Evolutionary conservation across 371 early-diverging fungal species (phyloP).

Genomic region (Mortierella sp.): DNA sequence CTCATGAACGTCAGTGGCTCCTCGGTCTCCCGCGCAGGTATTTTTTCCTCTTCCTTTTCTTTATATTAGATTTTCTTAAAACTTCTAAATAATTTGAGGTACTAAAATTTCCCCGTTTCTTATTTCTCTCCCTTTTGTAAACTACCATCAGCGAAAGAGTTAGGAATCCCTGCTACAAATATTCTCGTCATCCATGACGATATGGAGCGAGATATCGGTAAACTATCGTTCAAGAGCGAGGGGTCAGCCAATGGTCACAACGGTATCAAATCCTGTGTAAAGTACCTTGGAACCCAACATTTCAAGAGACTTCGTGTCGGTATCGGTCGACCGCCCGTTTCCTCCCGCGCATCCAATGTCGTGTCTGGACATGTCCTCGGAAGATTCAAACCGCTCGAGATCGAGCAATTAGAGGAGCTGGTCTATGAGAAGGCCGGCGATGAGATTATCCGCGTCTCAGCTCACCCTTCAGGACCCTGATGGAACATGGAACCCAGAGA

Average conservation of each 20-base stretch:
- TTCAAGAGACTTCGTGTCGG: slow-evolving; percentile 75
- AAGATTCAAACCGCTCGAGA: slow-evolving; percentile 62
- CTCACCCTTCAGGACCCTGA: background rate
- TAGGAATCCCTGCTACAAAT: slow-evolving; percentile 51
- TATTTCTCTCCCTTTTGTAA: background rate
- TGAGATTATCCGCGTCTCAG: slow-evolving; percentile 29
- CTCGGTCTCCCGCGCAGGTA: slow-evolving; percentile 76
- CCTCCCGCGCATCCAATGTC: slow-evolving; percentile 55
- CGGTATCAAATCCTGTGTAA: slow-evolving; percentile 76
- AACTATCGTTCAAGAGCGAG: slow-evolving; percentile 65
- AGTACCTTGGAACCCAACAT: slow-evolving; percentile 61
- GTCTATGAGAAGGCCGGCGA: slow-evolving; percentile 37
- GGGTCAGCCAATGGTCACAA: slow-evolving; percentile 82
- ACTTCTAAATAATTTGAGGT: no score
- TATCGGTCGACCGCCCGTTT: slow-evolving; percentile 69
- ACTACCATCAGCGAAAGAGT: slow-evolving; percentile 55
- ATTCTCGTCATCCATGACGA: slow-evolving; percentile 84
- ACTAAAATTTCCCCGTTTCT: background rate
- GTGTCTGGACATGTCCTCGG: slow-evolving; percentile 73
- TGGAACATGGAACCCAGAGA: no score
- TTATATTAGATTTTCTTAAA: no score
- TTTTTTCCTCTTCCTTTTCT: no score
- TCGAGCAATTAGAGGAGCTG: slow-evolving; percentile 55
- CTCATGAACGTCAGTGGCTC: slow-evolving; percentile 81
- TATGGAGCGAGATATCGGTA: slow-evolving; percentile 75